Base-by-base conservation (phyloP, 805 yeast species). In the Kodamaea leandrae region DNA sequence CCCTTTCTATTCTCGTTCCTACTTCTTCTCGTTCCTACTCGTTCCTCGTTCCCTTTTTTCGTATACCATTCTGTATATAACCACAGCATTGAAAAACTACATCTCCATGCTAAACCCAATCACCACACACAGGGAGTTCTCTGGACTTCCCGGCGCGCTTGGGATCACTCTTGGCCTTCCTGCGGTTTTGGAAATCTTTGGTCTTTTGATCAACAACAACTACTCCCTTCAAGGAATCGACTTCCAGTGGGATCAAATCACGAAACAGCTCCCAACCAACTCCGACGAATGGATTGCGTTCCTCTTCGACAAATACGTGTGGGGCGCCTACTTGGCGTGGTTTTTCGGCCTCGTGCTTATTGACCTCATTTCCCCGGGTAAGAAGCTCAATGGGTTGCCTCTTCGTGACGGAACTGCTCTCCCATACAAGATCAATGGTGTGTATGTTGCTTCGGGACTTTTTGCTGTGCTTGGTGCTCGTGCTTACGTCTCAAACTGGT, bases 401-500 rank as follows among this genome's bases (percentile, higher is more conserved):
- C 66, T 91, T 43, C 74, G 97, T 54, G 96, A 89, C 59, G 93
- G 93, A 2, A 72, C 86, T 1, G 61, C 62, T 36, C 71, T 91
- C 46, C 56, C 60, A 14, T 91, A 91, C 66, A 82, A 84, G 55
- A 85, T 93, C 66, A 91, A 93, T 58, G 98, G 98, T 9, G 60
- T 72, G 37, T 67, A 76, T 18, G 66, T 87, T 45, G 68, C 79
- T 20, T 56, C 72, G 23, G 64, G 49, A 28, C 65, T 54, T 41
- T 58, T 51, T 4, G 48, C 62, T 1, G 27, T 71, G 1, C 59
- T 89, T 17, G 60, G 63, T 2, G 70, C 78, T 10, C 74, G 97
- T 48, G 72, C 72, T 46, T 67, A 61, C 35, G 46, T 66, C 17
- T 41, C 53, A 32, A 61, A 67, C 13, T 81, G 80, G 19, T 63